These are phyloP conservation scores for Linnemannia schmuckeri DNA, from an alignment of 192 early-diverging fungal genomes.

Conservation along the genomic window DNA sequence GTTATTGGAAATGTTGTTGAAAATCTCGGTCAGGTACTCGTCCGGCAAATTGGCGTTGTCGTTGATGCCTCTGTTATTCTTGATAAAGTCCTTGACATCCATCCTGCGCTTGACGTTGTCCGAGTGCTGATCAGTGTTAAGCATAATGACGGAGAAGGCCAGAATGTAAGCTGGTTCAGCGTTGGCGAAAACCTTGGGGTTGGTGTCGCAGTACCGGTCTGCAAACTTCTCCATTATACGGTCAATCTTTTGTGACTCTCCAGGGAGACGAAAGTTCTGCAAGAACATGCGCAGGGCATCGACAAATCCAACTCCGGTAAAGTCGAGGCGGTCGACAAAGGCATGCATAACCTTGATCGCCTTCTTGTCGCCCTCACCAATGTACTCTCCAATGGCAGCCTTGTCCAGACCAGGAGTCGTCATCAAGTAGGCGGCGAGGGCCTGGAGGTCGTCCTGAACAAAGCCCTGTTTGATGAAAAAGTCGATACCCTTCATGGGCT, in stretches of 20 bases:
- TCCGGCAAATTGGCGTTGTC: slow-evolving; percentile 86
- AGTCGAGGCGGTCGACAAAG: slow-evolving; percentile 91
- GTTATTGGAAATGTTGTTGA: slow-evolving; percentile 83
- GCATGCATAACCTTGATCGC: slow-evolving; percentile 95
- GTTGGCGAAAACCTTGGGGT: slow-evolving; percentile 86
- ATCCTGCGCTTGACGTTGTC: slow-evolving; percentile 88
- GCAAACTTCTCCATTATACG: slow-evolving; percentile 98
- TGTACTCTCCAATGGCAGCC: slow-evolving; percentile 90
- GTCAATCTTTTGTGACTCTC: slow-evolving; percentile 96
- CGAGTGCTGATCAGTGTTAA: slow-evolving; percentile 95
- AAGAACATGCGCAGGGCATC: slow-evolving; percentile 87
- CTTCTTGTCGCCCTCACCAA: slow-evolving; percentile 91
- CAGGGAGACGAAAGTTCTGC: slow-evolving; percentile 92
- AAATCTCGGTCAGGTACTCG: slow-evolving; percentile 80
- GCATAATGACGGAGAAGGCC: slow-evolving; percentile 92
- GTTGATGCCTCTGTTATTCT: slow-evolving; percentile 96
- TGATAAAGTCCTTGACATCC: slow-evolving; percentile 89
- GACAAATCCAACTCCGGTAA: slow-evolving; percentile 79
- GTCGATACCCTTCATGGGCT: slow-evolving; percentile 90
- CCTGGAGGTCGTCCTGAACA: slow-evolving; percentile 78
- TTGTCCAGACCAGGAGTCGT: slow-evolving; percentile 87
- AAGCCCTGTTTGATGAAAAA: slow-evolving; percentile 81
- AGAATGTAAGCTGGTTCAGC: slow-evolving; percentile 95
- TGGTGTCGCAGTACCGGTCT: slow-evolving; percentile 87
- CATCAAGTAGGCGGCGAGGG: slow-evolving; percentile 81